phyloP scores from a whole-genome alignment of 192 early-diverging fungal genomes.

The Coemansia javaensis region DNA sequence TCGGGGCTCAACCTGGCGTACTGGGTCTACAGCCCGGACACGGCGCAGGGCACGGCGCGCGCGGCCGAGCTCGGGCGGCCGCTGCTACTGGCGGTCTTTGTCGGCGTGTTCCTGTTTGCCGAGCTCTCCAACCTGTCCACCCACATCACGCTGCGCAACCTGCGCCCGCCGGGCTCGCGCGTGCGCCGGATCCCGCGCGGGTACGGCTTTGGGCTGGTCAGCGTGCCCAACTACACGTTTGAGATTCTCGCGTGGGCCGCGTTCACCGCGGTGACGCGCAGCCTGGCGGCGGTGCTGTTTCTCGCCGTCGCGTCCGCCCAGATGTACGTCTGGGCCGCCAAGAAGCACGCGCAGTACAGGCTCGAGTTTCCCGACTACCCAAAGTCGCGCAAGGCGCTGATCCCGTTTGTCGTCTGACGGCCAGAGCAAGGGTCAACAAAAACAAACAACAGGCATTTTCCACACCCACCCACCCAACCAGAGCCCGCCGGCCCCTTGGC shows the following conservation, averaged over 20 bases:
- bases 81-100: slow-evolving; percentile 23
- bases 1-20: slow-evolving; percentile 81
- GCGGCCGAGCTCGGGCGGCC: slow-evolving; percentile 46
- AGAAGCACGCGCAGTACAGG: slow-evolving; percentile 89
- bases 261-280: slow-evolving; percentile 68
- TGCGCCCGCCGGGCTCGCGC: slow-evolving; percentile 84
- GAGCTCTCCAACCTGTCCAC: slow-evolving; percentile 81
- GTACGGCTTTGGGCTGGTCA: slow-evolving; percentile 86
- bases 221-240: slow-evolving; percentile 92
- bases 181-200: slow-evolving; percentile 84
- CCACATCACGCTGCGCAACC: slow-evolving; percentile 82
- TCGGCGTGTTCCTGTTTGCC: slow-evolving; percentile 51
- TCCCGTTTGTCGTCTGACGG: slow-evolving; percentile 55
- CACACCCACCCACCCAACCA: no score
- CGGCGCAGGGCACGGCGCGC: slow-evolving; percentile 46
- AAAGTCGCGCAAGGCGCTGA: slow-evolving; percentile 71
- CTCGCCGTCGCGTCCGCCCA: slow-evolving; percentile 68
- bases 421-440: not conserved
- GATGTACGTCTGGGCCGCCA: slow-evolving; percentile 94
- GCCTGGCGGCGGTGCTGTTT: slow-evolving; percentile 61
- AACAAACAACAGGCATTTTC: not conserved
- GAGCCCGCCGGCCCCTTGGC: no score
- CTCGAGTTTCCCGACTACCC: slow-evolving; percentile 93
- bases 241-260: slow-evolving; percentile 80
- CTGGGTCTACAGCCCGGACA: slow-evolving; percentile 81